These are phyloP conservation scores for Talaromyces sp. DNA, from an alignment of 2,329 filamentous ascomycete species.

Conservation along the genomic window DNA sequence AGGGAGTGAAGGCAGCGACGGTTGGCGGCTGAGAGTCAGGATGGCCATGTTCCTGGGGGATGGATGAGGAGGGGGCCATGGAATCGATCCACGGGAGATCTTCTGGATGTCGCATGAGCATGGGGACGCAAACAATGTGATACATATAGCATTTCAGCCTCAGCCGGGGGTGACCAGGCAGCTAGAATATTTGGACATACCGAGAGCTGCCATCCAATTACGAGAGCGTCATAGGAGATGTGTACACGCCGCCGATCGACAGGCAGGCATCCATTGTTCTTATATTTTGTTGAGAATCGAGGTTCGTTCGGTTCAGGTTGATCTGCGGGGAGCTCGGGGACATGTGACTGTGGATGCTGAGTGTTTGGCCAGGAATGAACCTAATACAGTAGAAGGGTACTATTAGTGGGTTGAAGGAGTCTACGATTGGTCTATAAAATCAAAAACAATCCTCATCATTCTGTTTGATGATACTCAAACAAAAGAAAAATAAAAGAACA, in stretches of 20 bases:
- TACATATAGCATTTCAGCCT: constrained; percentile 1
- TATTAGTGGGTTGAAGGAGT: too few species aligned
- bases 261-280: constrained; percentile 28
- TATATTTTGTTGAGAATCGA: constrained; percentile 3
- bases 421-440: too few species aligned
- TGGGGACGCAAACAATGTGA: neutral
- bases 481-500: too few species aligned
- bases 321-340: constrained; percentile 27
- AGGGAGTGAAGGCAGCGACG: constrained; percentile 85
- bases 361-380: neutral
- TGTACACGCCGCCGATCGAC: constrained; percentile 19
- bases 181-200: constrained; percentile 33
- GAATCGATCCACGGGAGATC: constrained; percentile 58
- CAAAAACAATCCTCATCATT: neutral
- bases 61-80: constrained; percentile 52
- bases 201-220: constrained; percentile 56
- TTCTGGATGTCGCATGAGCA: constrained; percentile 35
- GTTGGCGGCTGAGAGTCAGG: constrained; percentile 64
- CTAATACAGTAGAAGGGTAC: too few species aligned
- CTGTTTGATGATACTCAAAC: too few species aligned
- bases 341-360: constrained; percentile 27
- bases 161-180: neutral
- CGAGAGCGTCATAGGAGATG: constrained; percentile 37
- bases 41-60: constrained; percentile 42
- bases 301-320: constrained; percentile 24